Evolutionary conservation across 2,329 filamentous ascomycete genomes (phyloP).

Genomic region (Sordariomycetes sp.): DNA sequence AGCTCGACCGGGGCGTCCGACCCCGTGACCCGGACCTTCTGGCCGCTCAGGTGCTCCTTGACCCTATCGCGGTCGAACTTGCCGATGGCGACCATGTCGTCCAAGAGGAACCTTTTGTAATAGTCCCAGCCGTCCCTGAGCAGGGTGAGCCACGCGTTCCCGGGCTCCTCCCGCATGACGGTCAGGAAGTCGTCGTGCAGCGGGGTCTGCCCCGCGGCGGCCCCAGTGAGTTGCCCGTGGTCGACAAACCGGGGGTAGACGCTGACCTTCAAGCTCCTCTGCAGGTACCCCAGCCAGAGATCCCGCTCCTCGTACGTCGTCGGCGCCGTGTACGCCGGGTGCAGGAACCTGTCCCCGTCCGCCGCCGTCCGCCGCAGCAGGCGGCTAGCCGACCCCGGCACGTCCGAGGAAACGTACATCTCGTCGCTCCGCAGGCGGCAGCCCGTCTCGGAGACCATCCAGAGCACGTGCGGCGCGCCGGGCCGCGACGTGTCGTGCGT

Average conservation of each 20-base stretch:
- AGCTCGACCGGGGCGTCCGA: background rate
- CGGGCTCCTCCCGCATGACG: background rate
- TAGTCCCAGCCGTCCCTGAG: constrained; percentile 6
- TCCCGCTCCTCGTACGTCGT: too few species aligned
- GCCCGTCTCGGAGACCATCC: constrained; percentile 2
- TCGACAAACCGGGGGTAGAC: background rate
- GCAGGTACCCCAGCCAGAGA: background rate
- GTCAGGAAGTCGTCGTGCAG: background rate
- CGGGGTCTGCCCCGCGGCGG: background rate
- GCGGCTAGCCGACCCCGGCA: background rate
- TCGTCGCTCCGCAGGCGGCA: background rate
- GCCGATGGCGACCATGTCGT: background rate
- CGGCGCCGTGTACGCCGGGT: background rate
- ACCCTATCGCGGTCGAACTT: background rate
- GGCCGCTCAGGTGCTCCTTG: background rate
- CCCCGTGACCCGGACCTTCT: background rate
- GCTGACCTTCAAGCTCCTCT: background rate
- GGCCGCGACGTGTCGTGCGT: background rate
- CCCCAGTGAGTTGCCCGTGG: too few species aligned
- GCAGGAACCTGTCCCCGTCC: constrained; percentile 1
- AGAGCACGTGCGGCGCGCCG: background rate
- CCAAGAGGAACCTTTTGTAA: background rate
- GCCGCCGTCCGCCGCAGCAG: background rate
- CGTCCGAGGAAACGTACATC: constrained; percentile 4
- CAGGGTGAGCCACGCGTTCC: constrained; percentile 1